phyloP scores from a whole-genome alignment of 139 green algal species.

The Nannochloris sp. region DNA sequence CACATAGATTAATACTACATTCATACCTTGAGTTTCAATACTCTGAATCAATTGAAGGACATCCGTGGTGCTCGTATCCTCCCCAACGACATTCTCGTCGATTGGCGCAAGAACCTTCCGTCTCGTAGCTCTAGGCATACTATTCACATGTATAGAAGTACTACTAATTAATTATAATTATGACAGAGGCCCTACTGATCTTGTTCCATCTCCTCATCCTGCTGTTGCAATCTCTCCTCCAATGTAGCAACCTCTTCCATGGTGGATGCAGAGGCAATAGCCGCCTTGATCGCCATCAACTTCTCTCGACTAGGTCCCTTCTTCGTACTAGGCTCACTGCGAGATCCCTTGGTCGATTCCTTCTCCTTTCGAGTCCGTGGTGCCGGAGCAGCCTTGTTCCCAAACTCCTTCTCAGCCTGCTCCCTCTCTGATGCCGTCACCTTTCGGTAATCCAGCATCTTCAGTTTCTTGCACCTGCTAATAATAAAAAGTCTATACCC shows the following conservation, averaged over 20 bases:
- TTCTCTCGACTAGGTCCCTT: constrained; percentile 62
- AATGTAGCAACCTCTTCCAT: constrained; percentile 80
- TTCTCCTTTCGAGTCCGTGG: constrained; percentile 60
- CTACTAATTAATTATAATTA: no score
- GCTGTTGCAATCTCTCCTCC: constrained; percentile 64
- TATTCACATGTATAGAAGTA: no score
- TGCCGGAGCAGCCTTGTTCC: constrained; percentile 23
- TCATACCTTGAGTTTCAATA: no score
- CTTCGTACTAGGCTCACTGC: constrained; percentile 7
- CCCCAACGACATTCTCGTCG: no score
- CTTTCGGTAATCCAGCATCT: constrained; percentile 90
- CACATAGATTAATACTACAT: no score
- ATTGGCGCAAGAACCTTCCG: no score
- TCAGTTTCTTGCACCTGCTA: constrained; percentile 60
- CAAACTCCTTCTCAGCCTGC: constrained; percentile 52
- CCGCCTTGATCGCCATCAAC: constrained; percentile 77
- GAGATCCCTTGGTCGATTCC: constrained; percentile 31
- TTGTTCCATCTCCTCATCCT: no score
- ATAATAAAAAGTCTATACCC: constrained; percentile 80
- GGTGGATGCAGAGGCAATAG: constrained; percentile 80
- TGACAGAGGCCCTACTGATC: no score
- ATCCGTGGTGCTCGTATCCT: no score
- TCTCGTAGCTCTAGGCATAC: no score
- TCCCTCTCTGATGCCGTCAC: constrained; percentile 81
- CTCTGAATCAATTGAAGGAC: no score